Base-by-base conservation (phyloP, 768 basidiomycete genomes). In the Pleurotus citrinopileatus region DNA sequence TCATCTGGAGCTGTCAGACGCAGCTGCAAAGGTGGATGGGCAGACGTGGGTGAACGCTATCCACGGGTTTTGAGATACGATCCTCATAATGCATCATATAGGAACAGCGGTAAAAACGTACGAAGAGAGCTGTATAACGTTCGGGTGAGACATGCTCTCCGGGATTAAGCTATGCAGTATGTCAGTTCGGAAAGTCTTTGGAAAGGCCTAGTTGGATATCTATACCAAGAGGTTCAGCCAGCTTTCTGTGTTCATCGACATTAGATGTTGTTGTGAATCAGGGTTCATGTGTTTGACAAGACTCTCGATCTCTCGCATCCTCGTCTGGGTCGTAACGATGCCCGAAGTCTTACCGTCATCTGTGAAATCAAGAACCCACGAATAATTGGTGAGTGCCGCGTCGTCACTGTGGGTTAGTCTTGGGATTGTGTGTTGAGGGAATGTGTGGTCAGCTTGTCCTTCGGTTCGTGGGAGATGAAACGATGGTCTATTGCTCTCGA, bases 341-440 rank as follows among this genome's bases (percentile, higher is more conserved):
- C 90, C 89, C 2, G 69, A 68, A 38, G 61, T 65, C 43, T 76
- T 70, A 0, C 79, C 79, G 19, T 75, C 74, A 43, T 74, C 70
- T 1, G 87, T 88, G 61, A 92, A 91, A 63, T 90, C 87, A 20
- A 92, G 77, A 10, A 84, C 71, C 87, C 90, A 91, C 1, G 75
- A 70, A 57, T 76, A 70, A 20, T 73, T 69, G 17, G 55, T 56
- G 20, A 53, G 29, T 42, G 63, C 50, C 17, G 57, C 55, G 8
- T 56, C 51, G 27, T 57, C 54, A 20, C 61, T 37, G 56, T 65
- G 60, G 23, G 62, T 65, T 17, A 56, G 61, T 43, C n/a, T n/a
- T n/a, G n/a, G n/a, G n/a, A 73, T 67, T 22, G 65, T 52, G 8
- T 62, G 63, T 37, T 77, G 75, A 6, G 81, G 80, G 57, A 85